phyloP scores from a whole-genome alignment of 2,329 filamentous ascomycete species.

The Ophiocordyceps camponoti-floridani region DNA sequence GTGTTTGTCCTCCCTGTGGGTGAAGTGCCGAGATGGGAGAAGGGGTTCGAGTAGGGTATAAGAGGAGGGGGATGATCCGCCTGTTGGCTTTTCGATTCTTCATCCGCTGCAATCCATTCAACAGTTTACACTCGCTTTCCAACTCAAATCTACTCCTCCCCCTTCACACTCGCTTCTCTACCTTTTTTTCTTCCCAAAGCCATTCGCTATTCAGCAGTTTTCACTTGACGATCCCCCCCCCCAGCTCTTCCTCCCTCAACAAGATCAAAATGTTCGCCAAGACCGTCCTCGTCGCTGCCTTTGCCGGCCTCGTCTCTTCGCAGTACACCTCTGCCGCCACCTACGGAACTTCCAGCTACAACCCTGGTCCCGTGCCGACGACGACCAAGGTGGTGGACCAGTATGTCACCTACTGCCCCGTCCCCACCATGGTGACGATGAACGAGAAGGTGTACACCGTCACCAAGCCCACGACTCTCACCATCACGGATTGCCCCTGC shows the following conservation, averaged over 20 bases:
- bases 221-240: not conserved
- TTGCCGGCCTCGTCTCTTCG: slow-evolving; percentile 7
- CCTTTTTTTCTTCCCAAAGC: too few relatives aligned
- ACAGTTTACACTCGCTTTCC: too few relatives aligned
- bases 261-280: slow-evolving; percentile 4
- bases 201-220: not conserved
- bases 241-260: not conserved
- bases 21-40: not conserved
- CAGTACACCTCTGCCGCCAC: not conserved
- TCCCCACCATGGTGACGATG: slow-evolving; percentile 32
- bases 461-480: slow-evolving; percentile 33
- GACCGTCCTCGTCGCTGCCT: slow-evolving; percentile 9
- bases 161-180: too few relatives aligned
- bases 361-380: slow-evolving; percentile 8
- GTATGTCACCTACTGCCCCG: slow-evolving; percentile 23
- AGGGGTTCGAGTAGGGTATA: not conserved
- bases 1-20: too few relatives aligned
- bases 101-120: not conserved
- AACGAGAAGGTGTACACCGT: slow-evolving; percentile 33
- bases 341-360: not conserved
- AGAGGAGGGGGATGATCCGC: not conserved
- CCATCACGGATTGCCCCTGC: slow-evolving; percentile 36
- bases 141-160: too few relatives aligned
- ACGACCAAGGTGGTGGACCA: slow-evolving; percentile 16
- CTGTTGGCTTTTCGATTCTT: not conserved